Percentiles rank a stretch among this genome's conserved stretches.
phyloP scores from a whole-genome alignment of 495 filamentous ascomycete genomes.

The Lindgomyces ingoldianus region DNA sequence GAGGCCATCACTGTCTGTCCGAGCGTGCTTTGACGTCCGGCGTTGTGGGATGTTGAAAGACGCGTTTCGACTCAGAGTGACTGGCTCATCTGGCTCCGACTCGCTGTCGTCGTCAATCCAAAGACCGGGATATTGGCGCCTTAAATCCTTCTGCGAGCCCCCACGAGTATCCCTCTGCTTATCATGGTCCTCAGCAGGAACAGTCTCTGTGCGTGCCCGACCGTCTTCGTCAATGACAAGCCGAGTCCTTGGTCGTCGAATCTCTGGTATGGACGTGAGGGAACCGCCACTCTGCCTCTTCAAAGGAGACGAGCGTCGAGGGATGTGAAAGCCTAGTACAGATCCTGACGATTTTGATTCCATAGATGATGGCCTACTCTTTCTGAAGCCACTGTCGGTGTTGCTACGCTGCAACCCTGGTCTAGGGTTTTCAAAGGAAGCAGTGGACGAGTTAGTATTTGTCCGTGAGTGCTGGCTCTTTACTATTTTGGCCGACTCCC shows the following conservation, averaged over 20 bases:
- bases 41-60: slow-evolving; percentile 42
- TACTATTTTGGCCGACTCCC: slow-evolving; percentile 27
- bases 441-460: slow-evolving; percentile 34
- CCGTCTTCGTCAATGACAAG: slow-evolving; percentile 47
- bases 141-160: slow-evolving; percentile 26
- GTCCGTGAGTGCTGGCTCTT: slow-evolving; percentile 40
- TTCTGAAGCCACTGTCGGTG: slow-evolving; percentile 41
- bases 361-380: slow-evolving; percentile 26
- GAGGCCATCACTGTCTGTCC: slow-evolving; percentile 34
- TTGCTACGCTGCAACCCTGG: slow-evolving; percentile 43
- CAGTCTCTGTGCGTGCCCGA: slow-evolving; percentile 45
- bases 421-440: slow-evolving; percentile 21
- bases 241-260: slow-evolving; percentile 36
- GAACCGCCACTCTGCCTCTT: slow-evolving; percentile 40
- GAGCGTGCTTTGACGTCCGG: slow-evolving; percentile 40
- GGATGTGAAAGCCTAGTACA: slow-evolving; percentile 29
- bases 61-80: slow-evolving; percentile 34
- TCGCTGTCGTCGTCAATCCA: slow-evolving; percentile 44
- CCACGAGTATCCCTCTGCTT: slow-evolving; percentile 36
- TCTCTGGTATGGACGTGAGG: slow-evolving; percentile 36
- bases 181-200: slow-evolving; percentile 34
- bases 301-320: slow-evolving; percentile 35
- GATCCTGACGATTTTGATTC: slow-evolving; percentile 30
- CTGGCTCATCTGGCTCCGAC: slow-evolving; percentile 36
- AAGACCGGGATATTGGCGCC: slow-evolving; percentile 40